These are phyloP conservation scores for Hericium alpestre DNA, from an alignment of 768 basidiomycete species.

Conservation along the genomic window DNA sequence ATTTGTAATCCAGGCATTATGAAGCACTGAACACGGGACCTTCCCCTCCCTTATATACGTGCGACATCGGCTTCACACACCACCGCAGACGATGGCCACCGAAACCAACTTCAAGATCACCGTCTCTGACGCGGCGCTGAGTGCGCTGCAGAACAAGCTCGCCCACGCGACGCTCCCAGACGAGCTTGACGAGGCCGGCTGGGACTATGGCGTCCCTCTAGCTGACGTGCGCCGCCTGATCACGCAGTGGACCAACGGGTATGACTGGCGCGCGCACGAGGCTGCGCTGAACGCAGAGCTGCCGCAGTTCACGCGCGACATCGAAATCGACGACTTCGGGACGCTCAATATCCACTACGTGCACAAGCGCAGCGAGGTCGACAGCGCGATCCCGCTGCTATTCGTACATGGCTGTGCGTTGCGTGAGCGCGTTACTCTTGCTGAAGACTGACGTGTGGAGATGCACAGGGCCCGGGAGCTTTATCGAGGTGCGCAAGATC, in stretches of 20 bases:
- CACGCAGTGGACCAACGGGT: conserved; percentile 19
- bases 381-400: conserved; percentile 20
- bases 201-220: conserved; percentile 36
- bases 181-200: conserved; percentile 40
- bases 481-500: conserved; percentile 25
- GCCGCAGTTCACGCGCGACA: conserved; percentile 26
- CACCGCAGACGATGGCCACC: neutral
- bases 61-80: neutral
- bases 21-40: too few species aligned
- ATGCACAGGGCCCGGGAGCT: conserved; percentile 7
- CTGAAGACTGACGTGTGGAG: neutral
- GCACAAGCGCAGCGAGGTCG: conserved; percentile 20
- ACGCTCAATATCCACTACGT: conserved; percentile 26
- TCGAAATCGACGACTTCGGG: conserved; percentile 23
- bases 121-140: conserved; percentile 32
- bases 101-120: conserved; percentile 39
- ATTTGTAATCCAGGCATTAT: too few species aligned
- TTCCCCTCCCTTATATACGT: too few species aligned
- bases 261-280: conserved; percentile 23
- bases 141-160: conserved; percentile 35
- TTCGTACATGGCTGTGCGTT: conserved; percentile 24
- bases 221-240: conserved; percentile 19
- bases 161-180: conserved; percentile 41
- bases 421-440: neutral
- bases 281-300: conserved; percentile 20